Base-by-base conservation (phyloP, 331 rosid species). In the Arachis monticola region DNA sequence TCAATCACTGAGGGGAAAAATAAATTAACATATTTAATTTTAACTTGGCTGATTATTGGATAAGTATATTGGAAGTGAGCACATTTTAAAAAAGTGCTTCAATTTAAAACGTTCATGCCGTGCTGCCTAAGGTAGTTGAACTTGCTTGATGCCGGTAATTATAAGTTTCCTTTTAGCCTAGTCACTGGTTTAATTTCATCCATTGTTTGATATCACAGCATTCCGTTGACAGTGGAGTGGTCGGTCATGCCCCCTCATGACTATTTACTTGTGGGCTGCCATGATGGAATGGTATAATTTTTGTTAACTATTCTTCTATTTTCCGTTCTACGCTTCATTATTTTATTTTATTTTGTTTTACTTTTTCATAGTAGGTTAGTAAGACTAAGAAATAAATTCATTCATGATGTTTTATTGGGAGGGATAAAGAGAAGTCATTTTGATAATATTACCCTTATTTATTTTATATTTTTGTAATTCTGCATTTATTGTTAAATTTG, bases 141-240 rank as follows among this genome's bases (percentile, higher is more conserved):
- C 80, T 72, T 70, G 32, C 58, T n/a, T 42, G 51, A 73, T 74
- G 64, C 67, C 42, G 38, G 59, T 17, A 48, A 32, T 57, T 41
- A 22, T 57, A 46, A 22, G 1, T 57, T 75, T 72, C 61, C 65
- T 58, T 32, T 67, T 52, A 44, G 12, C 70, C 61, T 40, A n/a
- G 27, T 51, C 30, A 56, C 47, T 69, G 50, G 64, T 78, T 78
- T 70, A 70, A 73, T 58, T 59, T 73, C 35, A 72, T 63, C 81
- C 40, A 38, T 75, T 70, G 32, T 77, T 77, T 73, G 85, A 57
- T 76, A 62, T 74, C 70, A 60, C 90, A 93, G 99, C 86, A 92
- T 91, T 83, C 97, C 96, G 47, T 80, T 94, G 80, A 88, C 97
- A 55, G 81, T 91, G 83, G 99, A 94, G 80, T 94, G 99, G 99